phyloP scores from a whole-genome alignment of 176 grass and related monocot species.

The Eragrostis curvula region DNA sequence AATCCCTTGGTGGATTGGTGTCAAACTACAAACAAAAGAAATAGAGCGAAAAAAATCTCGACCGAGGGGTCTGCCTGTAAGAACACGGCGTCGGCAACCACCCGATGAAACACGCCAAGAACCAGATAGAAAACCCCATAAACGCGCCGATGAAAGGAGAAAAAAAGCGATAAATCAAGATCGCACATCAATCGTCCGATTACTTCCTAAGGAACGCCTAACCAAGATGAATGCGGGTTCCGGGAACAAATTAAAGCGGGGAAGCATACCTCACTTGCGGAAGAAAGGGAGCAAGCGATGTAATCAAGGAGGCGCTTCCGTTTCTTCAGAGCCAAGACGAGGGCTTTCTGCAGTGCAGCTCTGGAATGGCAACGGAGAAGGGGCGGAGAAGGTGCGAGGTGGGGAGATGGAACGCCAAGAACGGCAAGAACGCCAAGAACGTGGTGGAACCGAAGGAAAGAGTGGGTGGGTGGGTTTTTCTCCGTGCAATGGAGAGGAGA shows the following conservation, averaged over 20 bases:
- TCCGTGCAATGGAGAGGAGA: background rate
- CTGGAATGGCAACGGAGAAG: background rate
- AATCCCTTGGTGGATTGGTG: too few relatives aligned
- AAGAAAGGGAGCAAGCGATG: background rate
- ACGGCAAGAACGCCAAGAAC: background rate
- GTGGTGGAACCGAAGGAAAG: background rate
- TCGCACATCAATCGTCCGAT: background rate
- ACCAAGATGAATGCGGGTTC: background rate
- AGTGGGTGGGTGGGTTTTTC: background rate
- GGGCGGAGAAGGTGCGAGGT: background rate
- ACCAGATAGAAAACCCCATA: background rate
- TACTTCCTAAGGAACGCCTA: background rate
- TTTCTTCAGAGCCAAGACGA: background rate
- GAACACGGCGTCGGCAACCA: background rate
- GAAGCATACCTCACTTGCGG: constrained; percentile 15
- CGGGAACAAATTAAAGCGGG: background rate
- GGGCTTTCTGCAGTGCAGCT: background rate
- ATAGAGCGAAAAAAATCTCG: background rate
- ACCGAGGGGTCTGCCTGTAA: background rate
- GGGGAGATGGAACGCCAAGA: background rate
- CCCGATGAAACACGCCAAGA: background rate
- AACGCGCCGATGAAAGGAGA: background rate
- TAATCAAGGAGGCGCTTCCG: background rate
- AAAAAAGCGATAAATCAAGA: background rate
- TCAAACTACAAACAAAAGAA: background rate